These are phyloP conservation scores for Yarrowia sp. DNA, from an alignment of 805 yeast genomes.

Conservation along the genomic window DNA sequence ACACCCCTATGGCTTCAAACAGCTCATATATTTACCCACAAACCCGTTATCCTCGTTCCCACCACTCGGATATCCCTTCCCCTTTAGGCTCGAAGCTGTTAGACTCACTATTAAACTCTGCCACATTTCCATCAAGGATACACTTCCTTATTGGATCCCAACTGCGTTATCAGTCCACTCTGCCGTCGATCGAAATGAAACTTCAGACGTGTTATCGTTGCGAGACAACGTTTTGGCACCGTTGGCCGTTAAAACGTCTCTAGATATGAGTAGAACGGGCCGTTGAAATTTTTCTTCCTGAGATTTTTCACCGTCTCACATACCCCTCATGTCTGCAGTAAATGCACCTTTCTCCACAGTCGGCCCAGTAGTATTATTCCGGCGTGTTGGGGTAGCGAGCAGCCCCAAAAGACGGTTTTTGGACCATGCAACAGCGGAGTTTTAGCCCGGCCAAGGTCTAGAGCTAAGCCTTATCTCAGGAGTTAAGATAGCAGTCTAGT, in stretches of 20 bases:
- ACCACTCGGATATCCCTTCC: conserved; percentile 1
- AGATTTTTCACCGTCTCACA: not conserved
- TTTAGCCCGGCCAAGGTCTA: too few relatives aligned
- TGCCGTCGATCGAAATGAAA: not conserved
- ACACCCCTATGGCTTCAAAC: not conserved
- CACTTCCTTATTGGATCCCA: conserved; percentile 19
- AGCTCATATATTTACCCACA: not conserved
- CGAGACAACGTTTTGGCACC: too few relatives aligned
- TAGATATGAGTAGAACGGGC: too few relatives aligned
- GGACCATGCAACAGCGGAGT: too few relatives aligned
- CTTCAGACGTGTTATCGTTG: not conserved
- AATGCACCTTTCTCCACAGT: conserved; percentile 13
- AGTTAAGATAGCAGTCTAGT: not conserved
- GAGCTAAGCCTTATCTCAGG: not conserved
- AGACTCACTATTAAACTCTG: conserved; percentile 16
- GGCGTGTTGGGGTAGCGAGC: not conserved
- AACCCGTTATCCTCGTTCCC: not conserved
- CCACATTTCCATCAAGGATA: not conserved
- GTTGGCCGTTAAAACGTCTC: too few relatives aligned
- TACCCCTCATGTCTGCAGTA: conserved; percentile 3
- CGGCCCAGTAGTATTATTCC: not conserved
- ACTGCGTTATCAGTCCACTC: not conserved
- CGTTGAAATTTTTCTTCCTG: not conserved
- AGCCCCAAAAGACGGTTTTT: not conserved
- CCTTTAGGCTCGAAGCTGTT: conserved; percentile 22